These are phyloP conservation scores for Heterobasidion irregulare DNA, from an alignment of 1,284 basidiomycete species.

Conservation along the genomic window DNA sequence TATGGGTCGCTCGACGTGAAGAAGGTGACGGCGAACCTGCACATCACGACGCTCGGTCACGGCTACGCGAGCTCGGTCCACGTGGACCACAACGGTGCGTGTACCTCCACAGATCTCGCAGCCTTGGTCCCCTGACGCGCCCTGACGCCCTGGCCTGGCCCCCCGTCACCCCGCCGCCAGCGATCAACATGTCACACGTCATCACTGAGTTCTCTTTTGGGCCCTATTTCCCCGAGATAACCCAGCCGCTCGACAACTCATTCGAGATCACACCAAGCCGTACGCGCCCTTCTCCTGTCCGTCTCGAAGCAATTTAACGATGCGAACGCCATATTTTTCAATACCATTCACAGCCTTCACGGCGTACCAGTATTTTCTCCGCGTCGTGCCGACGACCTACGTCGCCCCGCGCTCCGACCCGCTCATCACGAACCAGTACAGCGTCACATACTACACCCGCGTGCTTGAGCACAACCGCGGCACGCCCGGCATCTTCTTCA, in stretches of 20 bases:
- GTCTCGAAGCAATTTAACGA: not conserved
- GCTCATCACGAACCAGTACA: slow-evolving; percentile 88
- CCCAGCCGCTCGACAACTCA: slow-evolving; percentile 89
- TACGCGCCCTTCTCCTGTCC: slow-evolving; percentile 27
- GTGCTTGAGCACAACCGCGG: slow-evolving; percentile 70
- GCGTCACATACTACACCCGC: slow-evolving; percentile 88
- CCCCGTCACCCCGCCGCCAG: slow-evolving; percentile 27
- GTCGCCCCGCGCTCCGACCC: slow-evolving; percentile 57
- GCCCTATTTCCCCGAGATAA: slow-evolving; percentile 92
- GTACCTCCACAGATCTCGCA: not conserved
- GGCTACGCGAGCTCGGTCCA: slow-evolving; percentile 86
- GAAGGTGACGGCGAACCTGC: slow-evolving; percentile 89
- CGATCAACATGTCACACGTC: slow-evolving; percentile 95
- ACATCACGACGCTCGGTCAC: slow-evolving; percentile 89
- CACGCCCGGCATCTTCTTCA: slow-evolving; percentile 93
- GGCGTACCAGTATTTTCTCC: slow-evolving; percentile 94
- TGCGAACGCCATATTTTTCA: not conserved
- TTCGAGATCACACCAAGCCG: slow-evolving; percentile 77
- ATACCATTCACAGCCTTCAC: slow-evolving; percentile 60
- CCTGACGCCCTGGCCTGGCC: not conserved
- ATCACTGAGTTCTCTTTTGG: slow-evolving; percentile 97
- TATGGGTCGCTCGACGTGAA: slow-evolving; percentile 84
- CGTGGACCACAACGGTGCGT: slow-evolving; percentile 75
- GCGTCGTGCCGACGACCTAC: slow-evolving; percentile 93
- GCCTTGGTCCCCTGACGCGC: not conserved